Evolutionary conservation across 495 filamentous ascomycete genomes (phyloP).

Genomic region (Penicillium simplicissimum): DNA sequence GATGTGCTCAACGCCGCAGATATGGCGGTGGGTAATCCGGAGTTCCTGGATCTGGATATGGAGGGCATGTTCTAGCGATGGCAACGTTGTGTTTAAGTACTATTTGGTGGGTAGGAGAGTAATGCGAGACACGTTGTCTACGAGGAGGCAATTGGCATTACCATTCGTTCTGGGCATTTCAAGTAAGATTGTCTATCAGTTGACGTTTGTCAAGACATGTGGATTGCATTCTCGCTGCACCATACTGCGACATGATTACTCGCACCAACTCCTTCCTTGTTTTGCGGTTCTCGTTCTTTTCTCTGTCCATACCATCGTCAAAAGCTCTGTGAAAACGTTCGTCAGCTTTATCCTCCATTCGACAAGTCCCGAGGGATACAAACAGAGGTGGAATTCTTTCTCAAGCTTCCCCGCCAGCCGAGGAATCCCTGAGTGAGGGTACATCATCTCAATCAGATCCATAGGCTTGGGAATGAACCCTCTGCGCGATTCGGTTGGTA

Average conservation of each 20-base stretch:
- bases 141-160: not conserved
- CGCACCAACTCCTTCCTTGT: not conserved
- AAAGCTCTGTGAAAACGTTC: not conserved
- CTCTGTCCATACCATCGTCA: not conserved
- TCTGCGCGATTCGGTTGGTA: constrained; percentile 5
- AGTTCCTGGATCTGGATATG: constrained; percentile 53
- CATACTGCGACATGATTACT: not conserved
- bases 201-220: not conserved
- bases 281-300: too few relatives aligned
- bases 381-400: constrained; percentile 16
- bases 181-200: constrained; percentile 6
- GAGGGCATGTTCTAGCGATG: constrained; percentile 45
- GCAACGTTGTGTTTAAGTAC: not conserved
- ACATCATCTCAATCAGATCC: constrained; percentile 17
- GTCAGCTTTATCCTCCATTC: not conserved
- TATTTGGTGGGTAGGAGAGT: not conserved
- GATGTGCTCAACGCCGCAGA: constrained; percentile 51
- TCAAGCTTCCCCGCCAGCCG: constrained; percentile 17
- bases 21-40: constrained; percentile 50
- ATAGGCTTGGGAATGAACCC: constrained; percentile 20
- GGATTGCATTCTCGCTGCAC: constrained; percentile 5
- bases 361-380: not conserved
- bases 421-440: constrained; percentile 20
- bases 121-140: not conserved
- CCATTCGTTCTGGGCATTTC: not conserved